Percentiles rank a stretch among this genome's conserved stretches.
These are phyloP conservation scores for Macroventuria anomochaeta DNA, from an alignment of 2,329 filamentous ascomycete genomes.

Conservation along the genomic window DNA sequence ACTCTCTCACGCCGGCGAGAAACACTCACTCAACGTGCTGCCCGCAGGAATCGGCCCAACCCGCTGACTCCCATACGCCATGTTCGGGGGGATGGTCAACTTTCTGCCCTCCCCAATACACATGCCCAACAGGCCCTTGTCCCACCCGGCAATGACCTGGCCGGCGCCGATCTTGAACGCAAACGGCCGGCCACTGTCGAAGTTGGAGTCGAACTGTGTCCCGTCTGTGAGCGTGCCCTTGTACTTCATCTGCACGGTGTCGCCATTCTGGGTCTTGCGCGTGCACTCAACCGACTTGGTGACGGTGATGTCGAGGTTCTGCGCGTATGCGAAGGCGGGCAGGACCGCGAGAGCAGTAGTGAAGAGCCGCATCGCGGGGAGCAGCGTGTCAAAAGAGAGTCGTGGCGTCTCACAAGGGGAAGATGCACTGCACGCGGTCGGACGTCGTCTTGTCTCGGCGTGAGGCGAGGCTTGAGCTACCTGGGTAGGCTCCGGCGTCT, in stretches of 20 bases:
- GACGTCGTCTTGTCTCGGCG: conserved; percentile 10
- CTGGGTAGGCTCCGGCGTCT: conserved; percentile 10
- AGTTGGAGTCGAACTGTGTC: conserved; percentile 81
- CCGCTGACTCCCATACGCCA: conserved; percentile 78
- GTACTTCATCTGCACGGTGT: conserved; percentile 58
- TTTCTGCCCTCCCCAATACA: conserved; percentile 92
- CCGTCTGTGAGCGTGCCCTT: conserved; percentile 65
- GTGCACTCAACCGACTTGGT: conserved; percentile 52
- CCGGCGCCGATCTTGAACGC: conserved; percentile 79
- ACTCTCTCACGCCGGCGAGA: conserved; percentile 1
- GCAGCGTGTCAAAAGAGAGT: conserved; percentile 3
- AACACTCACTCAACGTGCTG: conserved; percentile 71
- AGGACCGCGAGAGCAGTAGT: conserved; percentile 30
- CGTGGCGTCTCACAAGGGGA: not conserved
- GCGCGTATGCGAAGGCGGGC: conserved; percentile 30
- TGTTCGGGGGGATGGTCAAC: conserved; percentile 85
- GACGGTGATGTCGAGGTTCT: conserved; percentile 51
- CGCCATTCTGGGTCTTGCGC: conserved; percentile 55
- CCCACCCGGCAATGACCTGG: conserved; percentile 94
- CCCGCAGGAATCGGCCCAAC: conserved; percentile 81
- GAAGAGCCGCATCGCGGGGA: conserved; percentile 39
- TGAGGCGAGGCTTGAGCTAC: not conserved
- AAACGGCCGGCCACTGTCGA: conserved; percentile 78
- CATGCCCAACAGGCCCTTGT: conserved; percentile 88
- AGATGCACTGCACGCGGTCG: not conserved